Evolutionary conservation across 2,329 filamentous ascomycete genomes (phyloP).

Genomic region (Beauveria brongniartii): DNA sequence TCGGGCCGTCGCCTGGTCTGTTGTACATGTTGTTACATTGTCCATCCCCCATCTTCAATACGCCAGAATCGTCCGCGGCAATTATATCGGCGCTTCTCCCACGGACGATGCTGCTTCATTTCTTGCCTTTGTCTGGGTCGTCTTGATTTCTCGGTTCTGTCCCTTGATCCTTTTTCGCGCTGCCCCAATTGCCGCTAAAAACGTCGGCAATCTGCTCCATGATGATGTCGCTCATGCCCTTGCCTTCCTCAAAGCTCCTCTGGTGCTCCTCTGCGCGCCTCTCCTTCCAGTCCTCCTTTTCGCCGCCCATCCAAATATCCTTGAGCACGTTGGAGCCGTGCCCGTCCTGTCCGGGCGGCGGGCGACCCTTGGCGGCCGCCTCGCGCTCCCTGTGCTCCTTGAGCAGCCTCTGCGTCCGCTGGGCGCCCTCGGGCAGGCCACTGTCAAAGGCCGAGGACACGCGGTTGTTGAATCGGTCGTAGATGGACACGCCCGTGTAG

Average conservation of each 20-base stretch:
- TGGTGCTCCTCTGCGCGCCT: conserved; percentile 43
- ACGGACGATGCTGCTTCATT: conserved; percentile 8
- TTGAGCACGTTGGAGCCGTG: conserved; percentile 30
- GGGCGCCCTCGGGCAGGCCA: conserved; percentile 49
- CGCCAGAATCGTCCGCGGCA: background rate
- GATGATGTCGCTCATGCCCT: conserved; percentile 48
- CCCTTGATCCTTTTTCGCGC: conserved; percentile 20
- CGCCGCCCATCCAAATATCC: conserved; percentile 51
- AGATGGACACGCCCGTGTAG: conserved; percentile 47
- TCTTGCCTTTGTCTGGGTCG: conserved; percentile 15
- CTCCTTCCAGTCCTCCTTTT: conserved; percentile 45
- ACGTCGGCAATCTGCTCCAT: conserved; percentile 50
- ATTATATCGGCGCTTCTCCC: background rate
- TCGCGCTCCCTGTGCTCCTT: conserved; percentile 37
- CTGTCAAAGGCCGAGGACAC: conserved; percentile 38
- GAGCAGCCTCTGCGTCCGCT: conserved; percentile 37
- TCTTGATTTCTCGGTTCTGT: conserved; percentile 13
- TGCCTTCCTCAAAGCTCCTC: conserved; percentile 46
- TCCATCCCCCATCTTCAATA: background rate
- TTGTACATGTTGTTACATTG: conserved; percentile 9
- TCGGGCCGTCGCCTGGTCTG: background rate
- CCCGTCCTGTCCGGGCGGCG: conserved; percentile 17
- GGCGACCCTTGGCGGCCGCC: conserved; percentile 19
- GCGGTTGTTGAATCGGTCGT: conserved; percentile 37
- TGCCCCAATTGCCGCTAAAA: conserved; percentile 31